Percentiles rank a stretch among this genome's conserved stretches.
Conservation (phyloP, 2,329 filamentous ascomycete species). For the Diaporthe citrichinensis region DNA sequence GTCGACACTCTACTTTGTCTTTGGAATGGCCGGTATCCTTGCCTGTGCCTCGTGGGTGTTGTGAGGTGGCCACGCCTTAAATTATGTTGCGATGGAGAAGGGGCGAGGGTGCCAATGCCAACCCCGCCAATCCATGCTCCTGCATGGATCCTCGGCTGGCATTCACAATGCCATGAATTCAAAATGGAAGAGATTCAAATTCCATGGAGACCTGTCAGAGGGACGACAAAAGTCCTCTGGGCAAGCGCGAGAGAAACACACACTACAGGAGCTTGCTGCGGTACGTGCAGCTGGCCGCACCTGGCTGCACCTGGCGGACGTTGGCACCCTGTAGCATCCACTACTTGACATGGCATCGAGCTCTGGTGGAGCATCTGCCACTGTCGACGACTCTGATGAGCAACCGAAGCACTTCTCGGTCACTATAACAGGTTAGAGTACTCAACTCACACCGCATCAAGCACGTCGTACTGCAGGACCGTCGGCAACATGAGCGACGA, state of each 20-base stretch:
- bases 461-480: neutral
- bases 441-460: neutral
- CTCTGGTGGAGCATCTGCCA: neutral
- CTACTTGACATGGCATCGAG: neutral
- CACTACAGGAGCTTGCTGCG: neutral
- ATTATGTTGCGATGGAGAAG: no score
- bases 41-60: neutral
- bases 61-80: neutral
- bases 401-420: neutral
- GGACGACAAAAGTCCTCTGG: neutral
- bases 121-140: neutral
- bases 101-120: neutral
- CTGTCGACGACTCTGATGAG: neutral
- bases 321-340: neutral
- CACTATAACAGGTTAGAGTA: neutral
- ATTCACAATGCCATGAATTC: neutral
- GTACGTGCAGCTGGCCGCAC: neutral
- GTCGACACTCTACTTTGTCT: neutral
- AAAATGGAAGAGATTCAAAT: neutral
- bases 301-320: neutral
- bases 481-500: conserved; percentile 8
- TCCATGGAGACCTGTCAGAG: neutral
- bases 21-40: neutral
- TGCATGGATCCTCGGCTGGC: conserved; percentile 6
- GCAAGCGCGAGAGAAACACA: neutral